These are phyloP conservation scores for Apodospora peruviana DNA, from an alignment of 495 filamentous ascomycete genomes.

Conservation along the genomic window DNA sequence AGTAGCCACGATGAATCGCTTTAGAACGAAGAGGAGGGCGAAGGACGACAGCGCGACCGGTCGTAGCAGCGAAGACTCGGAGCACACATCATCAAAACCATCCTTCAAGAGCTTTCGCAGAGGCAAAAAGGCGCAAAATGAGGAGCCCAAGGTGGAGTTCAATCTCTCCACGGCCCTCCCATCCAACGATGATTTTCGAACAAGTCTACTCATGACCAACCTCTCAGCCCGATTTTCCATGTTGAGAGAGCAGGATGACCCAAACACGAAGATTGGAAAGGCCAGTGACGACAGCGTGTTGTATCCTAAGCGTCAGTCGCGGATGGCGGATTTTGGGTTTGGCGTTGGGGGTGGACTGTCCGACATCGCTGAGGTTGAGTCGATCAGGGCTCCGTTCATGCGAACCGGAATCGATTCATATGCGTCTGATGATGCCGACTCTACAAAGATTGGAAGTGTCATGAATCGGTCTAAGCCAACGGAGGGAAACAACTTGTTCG, in stretches of 20 bases:
- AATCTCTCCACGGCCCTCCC: slow-evolving; percentile 73
- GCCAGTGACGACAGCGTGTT: slow-evolving; percentile 91
- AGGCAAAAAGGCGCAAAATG: slow-evolving; percentile 51
- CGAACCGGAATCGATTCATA: slow-evolving; percentile 39
- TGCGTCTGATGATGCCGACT: slow-evolving; percentile 63
- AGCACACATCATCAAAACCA: slow-evolving; percentile 32
- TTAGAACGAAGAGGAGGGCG: slow-evolving; percentile 64
- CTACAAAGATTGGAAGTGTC: slow-evolving; percentile 52
- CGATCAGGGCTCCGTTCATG: slow-evolving; percentile 58
- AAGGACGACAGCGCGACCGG: slow-evolving; percentile 50
- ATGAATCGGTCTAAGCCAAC: slow-evolving; percentile 79
- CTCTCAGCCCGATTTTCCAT: slow-evolving; percentile 95
- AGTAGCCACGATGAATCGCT: slow-evolving; percentile 59
- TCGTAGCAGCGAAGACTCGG: slow-evolving; percentile 47
- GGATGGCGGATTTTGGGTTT: slow-evolving; percentile 52
- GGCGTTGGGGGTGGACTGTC: slow-evolving; percentile 52
- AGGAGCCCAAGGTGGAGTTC: slow-evolving; percentile 58
- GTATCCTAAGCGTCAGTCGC: slow-evolving; percentile 72
- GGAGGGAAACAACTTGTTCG: slow-evolving; percentile 93
- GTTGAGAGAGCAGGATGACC: slow-evolving; percentile 89
- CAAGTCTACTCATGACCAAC: slow-evolving; percentile 91
- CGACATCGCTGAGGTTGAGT: slow-evolving; percentile 87
- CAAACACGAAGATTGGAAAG: slow-evolving; percentile 78
- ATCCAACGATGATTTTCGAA: slow-evolving; percentile 86
- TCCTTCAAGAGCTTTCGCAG: slow-evolving; percentile 52